Base-by-base conservation (phyloP, 1,284 basidiomycete species). In the Sanghuangporus weigelae region DNA sequence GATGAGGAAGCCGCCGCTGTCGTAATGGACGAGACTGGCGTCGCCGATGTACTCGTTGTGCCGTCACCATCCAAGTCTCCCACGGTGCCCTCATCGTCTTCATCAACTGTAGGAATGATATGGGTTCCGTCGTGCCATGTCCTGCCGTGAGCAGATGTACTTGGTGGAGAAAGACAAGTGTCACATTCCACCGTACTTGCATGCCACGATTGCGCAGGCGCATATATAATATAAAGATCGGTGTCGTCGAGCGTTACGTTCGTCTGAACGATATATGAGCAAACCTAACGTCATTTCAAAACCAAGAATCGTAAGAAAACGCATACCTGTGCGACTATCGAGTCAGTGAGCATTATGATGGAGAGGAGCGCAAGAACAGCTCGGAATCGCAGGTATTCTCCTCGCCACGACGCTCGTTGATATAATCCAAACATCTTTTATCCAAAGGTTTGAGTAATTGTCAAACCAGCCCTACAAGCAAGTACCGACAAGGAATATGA, bases 211-310 rank as follows among this genome's bases (percentile, higher is more conserved):
- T 69, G 64, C 3, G 73, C 50, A 2, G 81, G 81, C 7, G 69
- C 64, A 63, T 82, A 84, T 11, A 74, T 57, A 38, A 84, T 78
- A 3, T 75, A 73, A 1, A 75, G 68, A 50, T 80, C 75, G 1
- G 73, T 72, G 67, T 83, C 81, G 63, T 82, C 77, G 36, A 84
- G 67, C 4, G 81, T 81, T 26, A 78, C 67, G 67, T 82, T 81
- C 50, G 72, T 68, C 31, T 63, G n/a, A 26, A 21, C 16, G 23
- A n/a, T 6, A 61, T 4, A 12, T 40, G 21, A 55, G 19, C 2
- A 57, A 16, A 14, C 19, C 2, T 8, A 38, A 42, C 10, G 23
- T 31, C 26, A 31, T 5, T 5, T 31, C 26, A 31, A 31, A 21
- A 21, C 39, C 36, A 19, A 60, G 16, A 46, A 19, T 21, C 8